These are phyloP conservation scores for Trichophyton simii DNA, from an alignment of 2,329 filamentous ascomycete genomes.

Conservation along the genomic window DNA sequence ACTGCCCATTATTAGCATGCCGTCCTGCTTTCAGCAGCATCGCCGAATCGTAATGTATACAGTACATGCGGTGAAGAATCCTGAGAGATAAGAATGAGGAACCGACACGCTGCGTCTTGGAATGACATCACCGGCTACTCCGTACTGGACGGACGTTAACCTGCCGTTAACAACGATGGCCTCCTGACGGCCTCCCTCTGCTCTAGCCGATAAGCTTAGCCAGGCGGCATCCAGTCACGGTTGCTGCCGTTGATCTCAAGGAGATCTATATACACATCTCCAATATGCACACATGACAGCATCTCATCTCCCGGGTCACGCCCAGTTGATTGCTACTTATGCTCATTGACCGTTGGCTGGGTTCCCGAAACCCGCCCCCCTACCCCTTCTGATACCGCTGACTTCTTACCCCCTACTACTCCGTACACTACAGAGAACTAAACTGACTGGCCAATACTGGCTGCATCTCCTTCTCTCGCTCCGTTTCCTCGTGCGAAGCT, in stretches of 20 bases:
- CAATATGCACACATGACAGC: not conserved
- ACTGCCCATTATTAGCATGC: not conserved
- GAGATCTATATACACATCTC: not conserved
- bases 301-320: not conserved
- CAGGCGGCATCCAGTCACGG: not conserved
- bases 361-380: not conserved
- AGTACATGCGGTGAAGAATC: not conserved
- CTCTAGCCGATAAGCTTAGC: not conserved
- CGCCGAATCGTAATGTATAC: not conserved
- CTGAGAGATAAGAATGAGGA: not conserved
- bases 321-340: not conserved
- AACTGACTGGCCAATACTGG: too few species aligned
- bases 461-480: not conserved
- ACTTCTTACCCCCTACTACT: too few species aligned
- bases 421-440: too few species aligned
- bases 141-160: not conserved
- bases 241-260: not conserved
- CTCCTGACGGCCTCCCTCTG: not conserved
- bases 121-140: not conserved
- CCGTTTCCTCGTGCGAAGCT: not conserved
- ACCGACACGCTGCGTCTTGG: not conserved
- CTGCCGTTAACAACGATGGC: not conserved
- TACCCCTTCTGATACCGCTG: not conserved
- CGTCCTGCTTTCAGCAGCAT: not conserved
- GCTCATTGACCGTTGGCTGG: not conserved